Base-by-base conservation (phyloP, 176 grass and related monocot species). In the Hsuehochloa calcarea region DNA sequence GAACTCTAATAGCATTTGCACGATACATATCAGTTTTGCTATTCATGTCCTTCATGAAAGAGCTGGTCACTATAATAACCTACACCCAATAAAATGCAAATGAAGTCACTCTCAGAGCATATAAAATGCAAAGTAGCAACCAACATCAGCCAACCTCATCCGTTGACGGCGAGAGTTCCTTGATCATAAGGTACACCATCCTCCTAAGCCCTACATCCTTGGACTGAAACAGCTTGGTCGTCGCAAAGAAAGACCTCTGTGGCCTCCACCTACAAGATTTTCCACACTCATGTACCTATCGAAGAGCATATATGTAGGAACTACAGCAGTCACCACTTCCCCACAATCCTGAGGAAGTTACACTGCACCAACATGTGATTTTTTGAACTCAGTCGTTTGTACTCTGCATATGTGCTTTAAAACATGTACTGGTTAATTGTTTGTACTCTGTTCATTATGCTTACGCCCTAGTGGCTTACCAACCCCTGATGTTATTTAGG, bases 41-140 rank as follows among this genome's bases (percentile, higher is more conserved):
- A 75, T 99, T 99, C 93, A 99, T 99, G 84, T 99, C 97, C 80
- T 99, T 99, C 97, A 99, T 99, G 86, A 99, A 83, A n/a, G 97
- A 99, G 56, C 97, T 99, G 12, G 97, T 99, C 76, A 99, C 97
- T 70, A 96, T 99, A 77, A 99, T 99, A 88, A 99, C 97, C 97
- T 99, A 75, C 50, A 78, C 4, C 31, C n/a, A 39, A 70, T 16
- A 25, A 40, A 86, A 45, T 41, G 55, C 38, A 77, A 20, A 68
- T 80, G n/a, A 77, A 61, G 39, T 89, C 58, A 86, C 14, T 41
- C 25, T 41, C 75, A 39, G 37, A 82, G 35, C 41, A 4, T 6
- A 83, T 0, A 46, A 15, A 83, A 77, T 20, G 23, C 4, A 44
- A 78, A 49, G 12, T 74, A 67, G 13, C 34, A 60, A 34, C 11